These are phyloP conservation scores for Kandelia obovata DNA, from an alignment of 345 rosid species.

Conservation along the genomic window DNA sequence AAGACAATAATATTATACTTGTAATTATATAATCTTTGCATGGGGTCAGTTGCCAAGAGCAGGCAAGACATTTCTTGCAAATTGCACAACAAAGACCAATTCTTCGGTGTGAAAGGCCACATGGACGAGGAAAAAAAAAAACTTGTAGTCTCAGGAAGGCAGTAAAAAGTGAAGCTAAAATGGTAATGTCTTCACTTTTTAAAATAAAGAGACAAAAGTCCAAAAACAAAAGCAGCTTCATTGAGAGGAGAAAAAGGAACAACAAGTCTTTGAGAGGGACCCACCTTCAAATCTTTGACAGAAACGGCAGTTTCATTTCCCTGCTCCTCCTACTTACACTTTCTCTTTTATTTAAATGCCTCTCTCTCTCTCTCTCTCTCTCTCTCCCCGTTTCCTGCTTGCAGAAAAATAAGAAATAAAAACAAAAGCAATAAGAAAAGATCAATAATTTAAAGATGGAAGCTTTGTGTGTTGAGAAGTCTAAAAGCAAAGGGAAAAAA, in stretches of 20 bases:
- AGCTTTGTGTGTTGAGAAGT: conserved; percentile 49
- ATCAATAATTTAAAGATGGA: conserved; percentile 8
- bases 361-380: neutral
- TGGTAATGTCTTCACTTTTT: too few species aligned
- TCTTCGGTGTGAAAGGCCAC: neutral
- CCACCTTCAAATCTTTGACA: conserved; percentile 66
- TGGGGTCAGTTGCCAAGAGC: too few species aligned
- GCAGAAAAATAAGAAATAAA: neutral
- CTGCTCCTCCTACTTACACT: neutral
- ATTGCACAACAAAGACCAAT: too few species aligned
- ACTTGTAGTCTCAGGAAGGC: neutral
- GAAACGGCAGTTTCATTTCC: conserved; percentile 59
- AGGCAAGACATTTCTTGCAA: too few species aligned
- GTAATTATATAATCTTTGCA: too few species aligned
- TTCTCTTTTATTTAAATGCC: conserved; percentile 14
- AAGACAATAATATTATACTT: too few species aligned
- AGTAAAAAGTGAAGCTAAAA: neutral
- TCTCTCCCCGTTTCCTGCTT: conserved; percentile 11
- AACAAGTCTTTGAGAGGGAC: conserved; percentile 58
- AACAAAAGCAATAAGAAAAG: neutral
- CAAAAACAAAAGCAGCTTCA: conserved; percentile 2
- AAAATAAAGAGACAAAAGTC: neutral
- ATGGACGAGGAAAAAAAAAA: neutral
- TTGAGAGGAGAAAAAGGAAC: conserved; percentile 9
- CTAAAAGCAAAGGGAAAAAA: conserved; percentile 26